These are phyloP conservation scores for Lonicera japonica DNA, from an alignment of 129 eudicot species.

Conservation along the genomic window DNA sequence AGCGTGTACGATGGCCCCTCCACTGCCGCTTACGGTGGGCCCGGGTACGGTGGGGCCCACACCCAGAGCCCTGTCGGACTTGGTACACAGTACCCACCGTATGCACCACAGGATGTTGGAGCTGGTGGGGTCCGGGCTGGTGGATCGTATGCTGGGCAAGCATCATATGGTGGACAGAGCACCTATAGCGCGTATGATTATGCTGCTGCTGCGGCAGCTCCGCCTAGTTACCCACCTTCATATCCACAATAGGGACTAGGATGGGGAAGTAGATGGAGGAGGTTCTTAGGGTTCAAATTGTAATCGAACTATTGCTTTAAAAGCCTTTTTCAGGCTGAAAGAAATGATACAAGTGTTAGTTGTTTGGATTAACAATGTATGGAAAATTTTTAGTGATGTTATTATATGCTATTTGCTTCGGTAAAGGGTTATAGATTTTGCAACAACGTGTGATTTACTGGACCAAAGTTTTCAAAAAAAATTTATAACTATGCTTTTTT, in stretches of 20 bases:
- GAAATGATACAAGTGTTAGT: too few relatives aligned
- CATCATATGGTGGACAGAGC: constrained; percentile 22
- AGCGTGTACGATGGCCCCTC: constrained; percentile 22
- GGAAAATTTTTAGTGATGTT: too few relatives aligned
- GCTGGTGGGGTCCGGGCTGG: constrained; percentile 10
- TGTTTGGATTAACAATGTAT: too few relatives aligned
- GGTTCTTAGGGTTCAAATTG: neutral
- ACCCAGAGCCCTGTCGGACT: constrained; percentile 22
- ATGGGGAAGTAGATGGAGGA: neutral
- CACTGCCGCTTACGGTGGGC: constrained; percentile 18
- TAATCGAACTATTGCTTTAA: too few relatives aligned
- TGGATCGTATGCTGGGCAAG: constrained; percentile 24
- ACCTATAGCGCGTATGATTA: constrained; percentile 21
- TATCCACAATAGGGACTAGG: constrained; percentile 5
- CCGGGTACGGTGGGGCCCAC: constrained; percentile 22
- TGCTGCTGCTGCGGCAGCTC: constrained; percentile 17
- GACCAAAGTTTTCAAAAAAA: too few relatives aligned
- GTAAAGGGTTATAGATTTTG: too few relatives aligned
- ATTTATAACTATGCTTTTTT: too few relatives aligned
- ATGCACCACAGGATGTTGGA: constrained; percentile 15
- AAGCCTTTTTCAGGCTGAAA: too few relatives aligned
- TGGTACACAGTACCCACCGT: constrained; percentile 13
- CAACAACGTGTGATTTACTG: too few relatives aligned
- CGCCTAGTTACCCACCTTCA: constrained; percentile 5
- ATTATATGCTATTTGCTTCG: too few relatives aligned